Evolutionary conservation across 2,329 filamentous ascomycete species (phyloP).

Genomic region (Phaeosphaeriaceae sp.): DNA sequence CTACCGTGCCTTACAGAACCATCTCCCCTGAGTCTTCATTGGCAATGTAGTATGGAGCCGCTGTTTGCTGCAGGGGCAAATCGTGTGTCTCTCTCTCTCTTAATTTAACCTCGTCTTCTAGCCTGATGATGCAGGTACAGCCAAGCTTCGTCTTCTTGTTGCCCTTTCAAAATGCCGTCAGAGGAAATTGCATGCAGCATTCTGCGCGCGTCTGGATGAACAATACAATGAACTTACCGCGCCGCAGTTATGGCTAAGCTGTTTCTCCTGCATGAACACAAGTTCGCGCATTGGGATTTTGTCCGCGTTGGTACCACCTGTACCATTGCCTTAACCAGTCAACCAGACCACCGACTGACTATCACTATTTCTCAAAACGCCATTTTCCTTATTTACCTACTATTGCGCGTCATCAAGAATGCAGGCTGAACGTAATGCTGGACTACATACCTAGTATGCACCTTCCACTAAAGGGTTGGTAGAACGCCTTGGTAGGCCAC

Average conservation of each 20-base stretch:
- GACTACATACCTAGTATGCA: slow-evolving; percentile 1
- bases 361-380: background rate
- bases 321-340: slow-evolving; percentile 15
- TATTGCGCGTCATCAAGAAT: background rate
- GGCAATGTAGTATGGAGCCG: background rate
- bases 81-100: slow-evolving; percentile 1
- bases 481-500: slow-evolving; percentile 20
- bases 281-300: slow-evolving; percentile 9
- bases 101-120: slow-evolving; percentile 12
- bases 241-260: slow-evolving; percentile 8
- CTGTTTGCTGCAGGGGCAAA: slow-evolving; percentile 16
- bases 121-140: slow-evolving; percentile 22
- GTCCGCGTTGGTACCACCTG: slow-evolving; percentile 16
- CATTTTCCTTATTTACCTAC: background rate
- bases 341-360: slow-evolving; percentile 2
- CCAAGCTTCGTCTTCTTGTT: background rate
- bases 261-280: slow-evolving; percentile 15
- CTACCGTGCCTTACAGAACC: slow-evolving; percentile 8
- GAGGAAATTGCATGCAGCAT: background rate
- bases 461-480: slow-evolving; percentile 20
- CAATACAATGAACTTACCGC: slow-evolving; percentile 2
- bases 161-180: background rate
- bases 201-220: slow-evolving; percentile 9
- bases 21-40: slow-evolving; percentile 7
- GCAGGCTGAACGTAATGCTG: slow-evolving; percentile 2